Base-by-base conservation (phyloP, 1,139 yeast genomes). In the Sugiyamaella japonica region DNA sequence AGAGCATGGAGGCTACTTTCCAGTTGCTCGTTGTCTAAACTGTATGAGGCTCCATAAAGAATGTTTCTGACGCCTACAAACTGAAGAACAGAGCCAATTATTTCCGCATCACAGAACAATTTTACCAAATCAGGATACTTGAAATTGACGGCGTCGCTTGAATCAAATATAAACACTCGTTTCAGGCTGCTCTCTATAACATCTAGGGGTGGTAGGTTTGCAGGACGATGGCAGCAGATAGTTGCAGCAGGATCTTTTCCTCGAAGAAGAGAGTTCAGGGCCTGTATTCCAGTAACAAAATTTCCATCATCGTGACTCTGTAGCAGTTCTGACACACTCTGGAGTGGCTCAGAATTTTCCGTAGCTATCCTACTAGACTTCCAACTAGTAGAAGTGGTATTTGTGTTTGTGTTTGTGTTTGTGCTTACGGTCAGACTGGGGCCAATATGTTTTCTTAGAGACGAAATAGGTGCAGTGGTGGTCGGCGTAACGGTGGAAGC, bases 191-290 rank as follows among this genome's bases (percentile, higher is more conserved):
- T 41, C 37, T 63, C 60, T 13, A 63, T 51, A 16, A 61, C 52
- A 34, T 58, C 62, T 9, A 65, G 62, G 1, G 62, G 50, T 2
- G 67, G 67, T 25, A 63, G 37, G 2, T 50, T 41, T 3, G 59
- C 60, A 6, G 66, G 62, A 13, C 55, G 56, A 10, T 51, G 54
- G 12, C 54, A 47, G 4, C 45, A 36, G 12, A 53, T 46, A 25
- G 59, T 61, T 5, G 46, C 15, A 8, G 66, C 61, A 1, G 56
- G 57, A 1, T 49, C 56, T 32, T 54, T 41, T 9, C 63, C 62
- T 9, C 53, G 50, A 15, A 65, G 44, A 9, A 61, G 48, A 44
- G 52, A 61, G 3, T 56, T 46, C 45, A 65, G 43, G 13, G 59
- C 58, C 15, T 50, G 44, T 2, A 63, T 46, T 3, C 68, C 68